Base-by-base conservation (phyloP, 805 yeast species). In the Aciculoconidium aculeatum region DNA sequence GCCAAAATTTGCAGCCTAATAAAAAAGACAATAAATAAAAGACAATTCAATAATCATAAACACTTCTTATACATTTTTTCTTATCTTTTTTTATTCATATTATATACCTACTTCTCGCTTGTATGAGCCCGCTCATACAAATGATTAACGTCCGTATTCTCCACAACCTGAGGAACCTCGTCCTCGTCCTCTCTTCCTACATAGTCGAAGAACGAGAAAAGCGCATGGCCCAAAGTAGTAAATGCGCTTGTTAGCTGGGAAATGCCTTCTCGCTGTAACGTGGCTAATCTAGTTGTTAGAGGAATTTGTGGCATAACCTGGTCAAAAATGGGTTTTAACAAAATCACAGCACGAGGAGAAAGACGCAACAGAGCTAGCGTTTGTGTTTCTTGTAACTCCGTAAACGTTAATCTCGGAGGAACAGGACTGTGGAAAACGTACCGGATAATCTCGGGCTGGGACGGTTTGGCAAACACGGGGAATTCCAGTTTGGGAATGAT, bases 271-370 rank as follows among this genome's bases (percentile, higher is more conserved):
- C 40, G 34, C 10, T 26, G 25, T 9, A 30, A 21, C 11, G 29
- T 16, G 11, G 25, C 21, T 23, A 18, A 22, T 17, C 27, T 34
- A 14, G 15, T 28, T 21, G 34, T 12, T 17, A 27, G 31, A 23
- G 23, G 24, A n/a, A 21, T 27, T 20, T 17, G 23, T 12, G 15
- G 27, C n/a, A n/a, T n/a, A n/a, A n/a, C n/a, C n/a, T n/a, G n/a
- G n/a, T n/a, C n/a, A n/a, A n/a, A 57, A 17, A 66, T 59, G 0
- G 92, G 88, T 46, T 82, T 81, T 39, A 87, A 58, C 14, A 84
- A 77, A 27, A 87, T 53, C 0, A 81, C 84, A 7, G 94, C 78
- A 34, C 94, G 65, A 2, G 90, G 88, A 10, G 72, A 66, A 29
- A 87, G 58, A 13, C 74, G 76, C 31, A 87, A 58, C 3, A 62